Base-by-base conservation (phyloP, 2,329 filamentous ascomycete genomes). In the Pseudogymnoascus sp. region DNA sequence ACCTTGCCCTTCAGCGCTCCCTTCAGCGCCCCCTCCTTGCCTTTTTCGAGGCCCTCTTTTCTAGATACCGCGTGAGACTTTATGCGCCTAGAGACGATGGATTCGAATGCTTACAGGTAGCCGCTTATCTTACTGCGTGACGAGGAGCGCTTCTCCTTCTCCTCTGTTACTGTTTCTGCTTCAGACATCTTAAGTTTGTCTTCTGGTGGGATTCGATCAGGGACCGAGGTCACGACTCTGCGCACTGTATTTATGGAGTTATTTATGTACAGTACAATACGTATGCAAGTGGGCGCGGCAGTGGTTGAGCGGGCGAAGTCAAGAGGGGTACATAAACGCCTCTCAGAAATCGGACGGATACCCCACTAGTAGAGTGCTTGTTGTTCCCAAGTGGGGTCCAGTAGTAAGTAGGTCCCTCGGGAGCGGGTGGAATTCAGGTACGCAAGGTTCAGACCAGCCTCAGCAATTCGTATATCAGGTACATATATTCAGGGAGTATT, bases 1-100 rank as follows among this genome's bases (percentile, higher is more conserved):
- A 75, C 64, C 64, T 76, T 77, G 39, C 74, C 72, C 63, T 78
- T 78, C 35, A 76, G 62, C 5, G 77, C 68, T 43, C 73, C 72
- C 16, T n/a, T n/a, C n/a, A n/a, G n/a, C n/a, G n/a, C n/a, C n/a
- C n/a, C n/a, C n/a, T n/a, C n/a, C n/a, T n/a, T n/a, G n/a, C 60
- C 63, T 60, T 31, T 61, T 39, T 63, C 64, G 3, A 55, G 49
- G 6, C 49, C 49, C 6, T 55, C 49, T 55, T 55, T 55, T 19
- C 49, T 55, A 6, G n/a, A 35, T 21, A 21, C 19, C 49, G 49
- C 49, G 49, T 55, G 19, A 55, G 49, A 14, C n/a, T 55, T 55
- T 10, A 4, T 55, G 26, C 49, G 49, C 8, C n/a, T 3, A 10
- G 26, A 7, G n/a, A 19, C 2, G n/a, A 7, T 14, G 49, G 29